phyloP scores from a whole-genome alignment of 257 asterid genomes.

The Capsicum baccatum region DNA sequence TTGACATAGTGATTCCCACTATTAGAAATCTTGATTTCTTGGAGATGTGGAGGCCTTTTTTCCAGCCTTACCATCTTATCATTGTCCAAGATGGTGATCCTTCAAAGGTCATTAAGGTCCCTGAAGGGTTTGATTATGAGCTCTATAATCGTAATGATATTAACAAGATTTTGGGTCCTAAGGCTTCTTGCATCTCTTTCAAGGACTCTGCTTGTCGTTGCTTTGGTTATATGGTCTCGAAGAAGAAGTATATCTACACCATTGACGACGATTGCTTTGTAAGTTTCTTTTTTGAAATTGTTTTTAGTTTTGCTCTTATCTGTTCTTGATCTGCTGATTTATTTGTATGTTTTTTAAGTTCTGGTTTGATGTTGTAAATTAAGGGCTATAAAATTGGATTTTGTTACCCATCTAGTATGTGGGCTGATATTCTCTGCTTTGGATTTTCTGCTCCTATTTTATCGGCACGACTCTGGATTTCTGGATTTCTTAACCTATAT shows the following conservation, averaged over 20 bases:
- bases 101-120: conserved; percentile 60
- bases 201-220: conserved; percentile 86
- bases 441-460: background rate
- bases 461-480: background rate
- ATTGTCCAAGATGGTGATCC: conserved; percentile 85
- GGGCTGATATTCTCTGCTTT: background rate
- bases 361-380: background rate
- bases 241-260: conserved; percentile 78
- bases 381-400: background rate
- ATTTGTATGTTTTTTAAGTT: background rate
- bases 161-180: conserved; percentile 65
- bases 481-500: background rate
- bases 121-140: conserved; percentile 72
- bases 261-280: conserved; percentile 88
- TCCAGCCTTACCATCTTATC: conserved; percentile 69
- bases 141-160: conserved; percentile 73
- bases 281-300: conserved; percentile 31
- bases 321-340: conserved; percentile 22
- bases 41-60: conserved; percentile 81
- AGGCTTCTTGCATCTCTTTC: conserved; percentile 79
- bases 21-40: conserved; percentile 75
- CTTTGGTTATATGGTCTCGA: conserved; percentile 77
- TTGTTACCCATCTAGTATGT: background rate
- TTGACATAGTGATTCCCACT: conserved; percentile 75
- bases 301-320: background rate